Evolutionary conservation across 805 yeast genomes (phyloP).

Genomic region (Debaryomyces prosopidis): DNA sequence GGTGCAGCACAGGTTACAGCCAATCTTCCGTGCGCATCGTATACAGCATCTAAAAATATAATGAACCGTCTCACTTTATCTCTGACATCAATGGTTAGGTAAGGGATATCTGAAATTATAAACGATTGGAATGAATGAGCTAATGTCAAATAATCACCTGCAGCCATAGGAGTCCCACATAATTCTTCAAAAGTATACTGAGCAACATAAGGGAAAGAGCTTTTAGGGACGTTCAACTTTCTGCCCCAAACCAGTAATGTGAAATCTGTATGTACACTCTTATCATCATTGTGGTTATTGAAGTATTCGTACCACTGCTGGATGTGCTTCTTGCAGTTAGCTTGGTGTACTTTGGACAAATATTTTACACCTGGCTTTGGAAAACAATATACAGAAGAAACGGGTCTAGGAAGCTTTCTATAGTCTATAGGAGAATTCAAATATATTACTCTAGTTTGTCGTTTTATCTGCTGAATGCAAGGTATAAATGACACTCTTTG

Average conservation of each 20-base stretch:
- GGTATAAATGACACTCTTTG: conserved; percentile 92
- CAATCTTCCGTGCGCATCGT: conserved; percentile 83
- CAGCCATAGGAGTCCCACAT: conserved; percentile 85
- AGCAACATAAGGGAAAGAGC: conserved; percentile 80
- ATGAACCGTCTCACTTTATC: conserved; percentile 90
- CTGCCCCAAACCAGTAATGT: conserved; percentile 84
- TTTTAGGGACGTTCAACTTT: conserved; percentile 67
- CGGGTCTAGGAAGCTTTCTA: conserved; percentile 82
- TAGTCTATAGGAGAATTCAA: conserved; percentile 93
- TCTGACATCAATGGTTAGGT: conserved; percentile 70
- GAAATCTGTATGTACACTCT: conserved; percentile 19
- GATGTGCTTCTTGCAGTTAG: conserved; percentile 60
- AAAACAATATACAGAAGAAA: conserved; percentile 72
- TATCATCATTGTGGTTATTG: conserved; percentile 53
- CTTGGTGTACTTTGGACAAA: conserved; percentile 48
- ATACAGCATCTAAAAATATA: conserved; percentile 93
- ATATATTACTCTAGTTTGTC: conserved; percentile 71
- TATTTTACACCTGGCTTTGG: conserved; percentile 67
- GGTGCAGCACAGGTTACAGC: conserved; percentile 90
- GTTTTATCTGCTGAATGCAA: conserved; percentile 78
- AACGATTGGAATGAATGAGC: conserved; percentile 76
- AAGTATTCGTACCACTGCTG: conserved; percentile 80
- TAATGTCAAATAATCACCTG: conserved; percentile 89
- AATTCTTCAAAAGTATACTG: conserved; percentile 84
- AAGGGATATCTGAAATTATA: conserved; percentile 92